Percentiles rank a stretch among this genome's conserved stretches.
Evolutionary conservation across 768 basidiomycete genomes (phyloP).

Genomic region (Cystobasidium ongulense): DNA sequence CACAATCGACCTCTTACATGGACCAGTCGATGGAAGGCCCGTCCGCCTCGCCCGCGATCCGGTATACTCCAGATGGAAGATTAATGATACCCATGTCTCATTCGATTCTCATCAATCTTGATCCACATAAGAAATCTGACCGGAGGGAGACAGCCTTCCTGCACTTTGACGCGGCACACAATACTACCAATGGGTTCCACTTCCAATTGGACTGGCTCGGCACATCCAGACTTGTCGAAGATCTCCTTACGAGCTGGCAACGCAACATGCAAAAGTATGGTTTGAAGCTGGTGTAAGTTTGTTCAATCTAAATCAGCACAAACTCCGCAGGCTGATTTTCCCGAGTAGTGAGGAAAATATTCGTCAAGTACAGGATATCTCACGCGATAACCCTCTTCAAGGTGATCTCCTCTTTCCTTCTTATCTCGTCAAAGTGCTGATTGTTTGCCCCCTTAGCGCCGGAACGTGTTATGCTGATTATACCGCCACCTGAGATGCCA

Average conservation of each 20-base stretch:
- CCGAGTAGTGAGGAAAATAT: constrained; percentile 57
- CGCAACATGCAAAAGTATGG: constrained; percentile 79
- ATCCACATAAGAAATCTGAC: constrained; percentile 49
- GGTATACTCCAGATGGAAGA: constrained; percentile 57
- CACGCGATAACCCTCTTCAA: constrained; percentile 40
- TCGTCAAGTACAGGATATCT: constrained; percentile 78
- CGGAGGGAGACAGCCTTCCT: constrained; percentile 46
- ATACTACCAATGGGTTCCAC: constrained; percentile 87
- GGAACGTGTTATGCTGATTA: background rate
- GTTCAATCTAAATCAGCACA: constrained; percentile 5
- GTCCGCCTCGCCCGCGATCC: background rate
- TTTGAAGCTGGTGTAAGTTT: constrained; percentile 69
- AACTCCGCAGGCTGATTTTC: background rate
- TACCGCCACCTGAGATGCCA: constrained; percentile 12
- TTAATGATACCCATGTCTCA: constrained; percentile 57
- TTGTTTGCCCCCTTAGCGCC: background rate
- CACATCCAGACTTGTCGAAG: constrained; percentile 82
- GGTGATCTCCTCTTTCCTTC: background rate
- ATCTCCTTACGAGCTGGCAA: constrained; percentile 71
- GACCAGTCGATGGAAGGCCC: background rate
- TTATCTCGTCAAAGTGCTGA: no score
- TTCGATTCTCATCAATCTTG: constrained; percentile 82
- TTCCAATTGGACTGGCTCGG: constrained; percentile 97
- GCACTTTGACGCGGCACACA: constrained; percentile 91
- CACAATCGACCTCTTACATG: background rate